Base-by-base conservation (phyloP, 306 rosid species). In the Datisca glomerata region DNA sequence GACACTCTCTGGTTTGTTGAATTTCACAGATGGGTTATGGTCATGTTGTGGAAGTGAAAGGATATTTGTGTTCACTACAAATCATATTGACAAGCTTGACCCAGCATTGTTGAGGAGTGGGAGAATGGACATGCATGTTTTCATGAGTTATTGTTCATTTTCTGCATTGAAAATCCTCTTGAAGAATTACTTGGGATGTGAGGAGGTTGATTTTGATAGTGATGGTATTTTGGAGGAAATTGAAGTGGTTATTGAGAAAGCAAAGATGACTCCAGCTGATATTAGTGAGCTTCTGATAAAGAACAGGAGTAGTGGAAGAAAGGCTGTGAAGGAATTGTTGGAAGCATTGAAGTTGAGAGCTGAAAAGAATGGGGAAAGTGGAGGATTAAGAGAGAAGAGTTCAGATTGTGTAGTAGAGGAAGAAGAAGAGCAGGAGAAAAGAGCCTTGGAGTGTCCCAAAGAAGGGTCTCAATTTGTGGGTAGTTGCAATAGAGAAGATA, bases 31-130 rank as follows among this genome's bases (percentile, higher is more conserved):
- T 49, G 97, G 97, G 24, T 65, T 87, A 45, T 87, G 97, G 97
- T 87, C 97, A 0, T 87, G 94, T 12, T 87, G 97, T 15, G 97
- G 97, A 35, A 87, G 93, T 29, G 97, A 87, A 76, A 74, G 85
- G 71, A 82, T 87, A 8, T 87, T 87, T 20, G 89, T 87, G 55
- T 87, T 87, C 39, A 87, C 97, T 0, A 87, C 94, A 2, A 87
- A 87, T 47, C 97, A 87, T 70, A 72, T 87, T 55, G 93, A 87
- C 76, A 87, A 79, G 71, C 85, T 87, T 6, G 97, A 87, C 63
- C 71, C 94, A 14, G 94, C 97, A 51, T 57, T 87, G 76, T 50
- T 82, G 41, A 52, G 94, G 43, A 61, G 94, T 51, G 97, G 97
- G 16, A 67, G 97, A 46, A 87, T 87, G 97, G 97, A 87, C 50